These are phyloP conservation scores for Malus domestica DNA, from an alignment of 306 rosid species.

Conservation along the genomic window ASM211411v1 NC_041803.1:8334501-8335000, in stretches of 20 bases:
- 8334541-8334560: no score
- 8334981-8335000: slow-evolving; percentile 10
- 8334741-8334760: neutral
- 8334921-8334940: slow-evolving; percentile 1
- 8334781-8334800: slow-evolving; percentile 15
- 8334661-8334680: neutral
- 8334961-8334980: neutral
- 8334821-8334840: slow-evolving; percentile 10
- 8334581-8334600: no score
- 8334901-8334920: slow-evolving; percentile 3
- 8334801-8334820: slow-evolving; percentile 34
- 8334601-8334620: no score
- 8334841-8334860: neutral
- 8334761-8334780: neutral
- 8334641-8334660: no score
- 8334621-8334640: neutral
- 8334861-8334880: slow-evolving; percentile 3
- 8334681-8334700: neutral
- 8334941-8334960: neutral
- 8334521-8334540: neutral
- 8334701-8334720: neutral
- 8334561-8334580: no score
- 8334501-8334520: no score
- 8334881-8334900: slow-evolving; percentile 28
- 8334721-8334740: neutral